A percentile compares a stretch with the other conserved stretches of the same genome.
These are phyloP conservation scores for Fonsecaea pugnacius DNA, from an alignment of 2,329 filamentous ascomycete genomes.

Conservation along the genomic window DNA sequence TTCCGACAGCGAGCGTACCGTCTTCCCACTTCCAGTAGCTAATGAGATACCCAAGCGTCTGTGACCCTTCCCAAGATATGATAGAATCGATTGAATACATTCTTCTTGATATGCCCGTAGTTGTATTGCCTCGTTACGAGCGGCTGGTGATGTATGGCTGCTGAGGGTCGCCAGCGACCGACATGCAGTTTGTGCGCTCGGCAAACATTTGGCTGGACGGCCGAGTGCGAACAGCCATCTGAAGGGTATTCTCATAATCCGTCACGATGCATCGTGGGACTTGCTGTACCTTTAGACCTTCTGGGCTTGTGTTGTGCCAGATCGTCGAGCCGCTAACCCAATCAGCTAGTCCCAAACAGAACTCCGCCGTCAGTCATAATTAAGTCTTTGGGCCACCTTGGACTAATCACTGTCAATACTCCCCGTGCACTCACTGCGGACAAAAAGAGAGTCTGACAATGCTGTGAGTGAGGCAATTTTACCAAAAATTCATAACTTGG, in stretches of 20 bases:
- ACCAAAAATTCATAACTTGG: no score
- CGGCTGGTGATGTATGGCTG: constrained; percentile 23
- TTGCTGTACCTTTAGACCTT: no score
- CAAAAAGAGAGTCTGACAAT: no score
- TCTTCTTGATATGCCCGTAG: constrained; percentile 88
- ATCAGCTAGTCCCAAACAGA: no score
- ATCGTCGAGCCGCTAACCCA: no score
- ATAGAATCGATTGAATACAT: constrained; percentile 80
- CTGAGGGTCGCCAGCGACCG: constrained; percentile 36
- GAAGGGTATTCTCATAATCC: constrained; percentile 36
- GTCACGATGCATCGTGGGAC: constrained; percentile 10
- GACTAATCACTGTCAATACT: no score
- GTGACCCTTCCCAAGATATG: constrained; percentile 70
- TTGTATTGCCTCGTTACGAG: constrained; percentile 52
- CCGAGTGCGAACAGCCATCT: constrained; percentile 40
- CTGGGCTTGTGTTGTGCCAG: no score
- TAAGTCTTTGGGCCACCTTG: no score
- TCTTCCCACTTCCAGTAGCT: constrained; percentile 88
- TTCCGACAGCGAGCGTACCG: constrained; percentile 56
- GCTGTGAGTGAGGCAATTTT: no score
- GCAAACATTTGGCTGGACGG: constrained; percentile 22
- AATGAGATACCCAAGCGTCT: constrained; percentile 82
- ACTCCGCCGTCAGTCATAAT: no score
- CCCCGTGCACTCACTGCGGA: no score
- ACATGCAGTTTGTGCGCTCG: constrained; percentile 31